Evolutionary conservation across 1,284 basidiomycete genomes (phyloP).

Genomic region (Ustilago loliicola): DNA sequence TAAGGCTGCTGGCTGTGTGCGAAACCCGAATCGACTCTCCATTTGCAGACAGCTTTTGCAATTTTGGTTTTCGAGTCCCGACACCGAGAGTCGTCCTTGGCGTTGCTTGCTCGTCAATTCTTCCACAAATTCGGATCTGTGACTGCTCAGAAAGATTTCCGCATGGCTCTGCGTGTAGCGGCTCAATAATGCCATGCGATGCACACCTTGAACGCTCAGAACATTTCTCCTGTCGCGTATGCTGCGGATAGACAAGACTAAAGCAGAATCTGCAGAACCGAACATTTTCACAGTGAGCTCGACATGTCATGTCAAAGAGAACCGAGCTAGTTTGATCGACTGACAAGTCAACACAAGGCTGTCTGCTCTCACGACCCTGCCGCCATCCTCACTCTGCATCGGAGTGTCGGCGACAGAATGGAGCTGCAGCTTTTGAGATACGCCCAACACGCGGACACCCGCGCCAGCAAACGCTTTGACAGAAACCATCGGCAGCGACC

Average conservation of each 20-base stretch:
- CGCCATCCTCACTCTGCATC: constrained; percentile 2
- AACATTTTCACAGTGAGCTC: neutral
- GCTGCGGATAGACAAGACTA: too few species aligned
- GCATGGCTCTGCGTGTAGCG: neutral
- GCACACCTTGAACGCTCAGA: neutral
- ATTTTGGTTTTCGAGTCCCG: neutral
- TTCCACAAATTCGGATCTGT: too few species aligned
- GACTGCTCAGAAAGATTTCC: too few species aligned
- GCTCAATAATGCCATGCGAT: neutral
- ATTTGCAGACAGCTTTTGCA: neutral
- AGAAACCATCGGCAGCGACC: neutral
- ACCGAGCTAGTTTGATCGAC: too few species aligned
- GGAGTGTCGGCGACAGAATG: constrained; percentile 2
- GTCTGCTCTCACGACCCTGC: too few species aligned
- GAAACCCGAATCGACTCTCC: too few species aligned
- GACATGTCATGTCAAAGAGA: neutral
- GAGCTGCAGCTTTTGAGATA: neutral
- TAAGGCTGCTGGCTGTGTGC: too few species aligned
- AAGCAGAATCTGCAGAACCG: neutral
- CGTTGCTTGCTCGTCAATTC: neutral
- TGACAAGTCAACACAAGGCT: too few species aligned
- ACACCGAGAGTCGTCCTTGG: neutral
- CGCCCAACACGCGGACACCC: constrained; percentile 3
- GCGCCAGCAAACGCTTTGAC: constrained; percentile 6
- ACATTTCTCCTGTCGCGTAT: neutral